Percentiles rank a stretch among this genome's conserved stretches.
These are phyloP conservation scores for Monosporozyma solicola DNA, from an alignment of 805 yeast species.

Conservation along the genomic window DNA sequence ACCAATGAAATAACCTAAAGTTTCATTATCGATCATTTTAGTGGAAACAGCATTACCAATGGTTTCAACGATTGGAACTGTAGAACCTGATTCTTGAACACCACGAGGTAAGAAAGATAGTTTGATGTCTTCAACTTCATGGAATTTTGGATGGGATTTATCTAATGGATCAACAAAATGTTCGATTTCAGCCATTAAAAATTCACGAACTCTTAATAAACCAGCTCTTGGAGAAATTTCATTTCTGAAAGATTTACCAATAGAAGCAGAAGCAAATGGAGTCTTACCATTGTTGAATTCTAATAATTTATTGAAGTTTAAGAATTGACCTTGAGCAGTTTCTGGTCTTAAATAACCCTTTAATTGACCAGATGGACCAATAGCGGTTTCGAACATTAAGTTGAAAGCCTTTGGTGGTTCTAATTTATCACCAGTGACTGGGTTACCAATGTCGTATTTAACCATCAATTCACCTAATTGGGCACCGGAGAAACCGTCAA, in stretches of 20 bases:
- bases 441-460: constrained; percentile 80
- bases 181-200: constrained; percentile 98
- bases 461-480: constrained; percentile 83
- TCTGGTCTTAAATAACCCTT: constrained; percentile 97
- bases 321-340: constrained; percentile 98
- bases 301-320: constrained; percentile 85
- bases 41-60: constrained; percentile 85
- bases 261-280: constrained; percentile 99
- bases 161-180: constrained; percentile 92
- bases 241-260: constrained; percentile 97
- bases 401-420: constrained; percentile 93
- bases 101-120: constrained; percentile 77
- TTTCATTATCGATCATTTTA: constrained; percentile 91
- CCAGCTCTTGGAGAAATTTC: constrained; percentile 99
- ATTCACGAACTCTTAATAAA: constrained; percentile 93
- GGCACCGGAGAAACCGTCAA: constrained; percentile 91
- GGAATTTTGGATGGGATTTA: constrained; percentile 75
- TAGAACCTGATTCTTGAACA: constrained; percentile 79
- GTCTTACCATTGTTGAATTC: constrained; percentile 92
- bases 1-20: constrained; percentile 93
- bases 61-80: constrained; percentile 52
- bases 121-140: constrained; percentile 61
- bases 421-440: constrained; percentile 76
- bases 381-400: constrained; percentile 98
- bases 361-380: constrained; percentile 95